Base-by-base conservation (phyloP, 2,329 filamentous ascomycete genomes). In the Exophiala aquamarina region DNA sequence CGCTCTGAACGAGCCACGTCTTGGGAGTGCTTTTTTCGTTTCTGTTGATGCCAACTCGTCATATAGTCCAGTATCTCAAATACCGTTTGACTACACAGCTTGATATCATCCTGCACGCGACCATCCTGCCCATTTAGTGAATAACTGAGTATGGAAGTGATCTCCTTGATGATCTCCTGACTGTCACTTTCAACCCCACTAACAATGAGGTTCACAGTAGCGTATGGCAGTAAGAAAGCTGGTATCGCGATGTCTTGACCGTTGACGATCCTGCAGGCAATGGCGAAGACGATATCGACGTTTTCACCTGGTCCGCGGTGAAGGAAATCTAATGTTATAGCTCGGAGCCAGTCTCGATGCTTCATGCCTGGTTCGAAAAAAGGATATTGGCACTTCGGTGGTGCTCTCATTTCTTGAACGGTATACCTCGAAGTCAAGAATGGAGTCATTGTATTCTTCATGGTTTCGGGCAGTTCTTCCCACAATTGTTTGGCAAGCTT, bases 41-140 rank as follows among this genome's bases (percentile, higher is more conserved):
- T 94, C 44, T 85, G 81, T 59, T 95, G 89, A 18, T 94, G 72
- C 90, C 92, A 98, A 55, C 86, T 80, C 62, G 89, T 90, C 51
- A 92, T 80, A 65, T 98, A 97, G 65, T 98, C 94, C 0, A 98
- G 76, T 3, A 94, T 81, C 37, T 86, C 82, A 65, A 98, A 98
- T 2, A 96, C 84, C 47, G 87, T 89, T 87, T 97, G 90, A 61
- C 89, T 95, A 63, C 87, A 95, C 42, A 87, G 75, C 61, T 92
- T 88, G 60, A 89, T 79, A 41, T 89, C 84, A 56, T 95, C 88
- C 40, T 79, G 79, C 57, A 87, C 79, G 26, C 75, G 66, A n/a
- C 44, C 41, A 17, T 55, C 50, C 53, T 85, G 81, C 19, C 73
- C 69, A 17, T 70, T 67, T n/a, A 80, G 70, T 31, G 77, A 76